Percentiles rank a stretch among this genome's conserved stretches.
These are phyloP conservation scores for Venturia asperata DNA, from an alignment of 2,329 filamentous ascomycete genomes.

Conservation along the genomic window DNA sequence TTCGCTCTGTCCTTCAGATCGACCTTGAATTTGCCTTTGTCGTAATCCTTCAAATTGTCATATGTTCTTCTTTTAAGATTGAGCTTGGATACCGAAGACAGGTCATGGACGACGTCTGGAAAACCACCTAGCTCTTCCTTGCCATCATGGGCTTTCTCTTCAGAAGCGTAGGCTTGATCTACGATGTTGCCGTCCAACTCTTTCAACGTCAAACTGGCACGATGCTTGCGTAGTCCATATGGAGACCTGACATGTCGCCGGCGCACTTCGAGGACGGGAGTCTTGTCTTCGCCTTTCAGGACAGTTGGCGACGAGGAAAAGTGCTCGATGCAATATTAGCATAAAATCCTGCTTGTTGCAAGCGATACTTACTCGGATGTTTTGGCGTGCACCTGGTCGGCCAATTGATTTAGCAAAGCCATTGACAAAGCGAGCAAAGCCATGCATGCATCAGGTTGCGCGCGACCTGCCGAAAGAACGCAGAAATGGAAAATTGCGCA, in stretches of 20 bases:
- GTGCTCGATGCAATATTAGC: neutral
- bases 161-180: neutral
- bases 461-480: conserved; percentile 1
- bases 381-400: neutral
- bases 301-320: neutral
- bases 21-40: neutral
- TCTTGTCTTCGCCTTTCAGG: neutral
- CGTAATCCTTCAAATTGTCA: neutral
- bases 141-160: neutral
- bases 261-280: neutral
- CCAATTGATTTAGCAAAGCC: conserved; percentile 7
- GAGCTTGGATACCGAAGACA: neutral
- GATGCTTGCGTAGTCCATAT: neutral
- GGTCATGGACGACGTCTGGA: neutral
- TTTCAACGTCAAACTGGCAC: neutral
- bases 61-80: neutral
- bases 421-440: neutral
- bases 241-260: neutral
- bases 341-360: neutral
- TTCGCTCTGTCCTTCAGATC: neutral
- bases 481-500: neutral
- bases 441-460: conserved; percentile 9
- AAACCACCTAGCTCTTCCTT: neutral
- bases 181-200: neutral
- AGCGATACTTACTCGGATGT: neutral